Evolutionary conservation across 805 yeast species (phyloP).

Genomic region (Torulaspora maleeae): DNA sequence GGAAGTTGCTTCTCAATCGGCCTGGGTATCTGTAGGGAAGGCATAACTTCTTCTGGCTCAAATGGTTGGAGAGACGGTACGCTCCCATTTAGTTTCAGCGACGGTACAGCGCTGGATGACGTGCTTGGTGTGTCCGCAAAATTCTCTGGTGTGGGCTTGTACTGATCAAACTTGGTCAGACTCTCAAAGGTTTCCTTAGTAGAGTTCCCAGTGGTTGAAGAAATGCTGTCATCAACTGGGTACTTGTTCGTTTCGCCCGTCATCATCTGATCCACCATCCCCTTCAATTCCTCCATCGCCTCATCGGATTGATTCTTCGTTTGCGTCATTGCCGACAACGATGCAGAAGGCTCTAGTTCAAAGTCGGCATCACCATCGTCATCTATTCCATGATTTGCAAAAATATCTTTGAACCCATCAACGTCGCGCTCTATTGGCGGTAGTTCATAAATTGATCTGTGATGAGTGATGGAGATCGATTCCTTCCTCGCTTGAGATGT

Average conservation of each 20-base stretch:
- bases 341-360: neutral
- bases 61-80: conserved; percentile 2
- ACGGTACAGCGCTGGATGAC: conserved; percentile 9
- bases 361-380: conserved; percentile 1
- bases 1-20: conserved; percentile 1
- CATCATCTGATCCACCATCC: conserved; percentile 37
- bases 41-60: neutral
- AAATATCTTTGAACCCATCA: conserved; percentile 13
- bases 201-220: conserved; percentile 7
- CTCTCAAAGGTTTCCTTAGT: conserved; percentile 26
- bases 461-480: conserved; percentile 1
- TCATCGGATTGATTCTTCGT: conserved; percentile 11
- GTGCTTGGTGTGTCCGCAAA: conserved; percentile 38
- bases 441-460: conserved; percentile 16
- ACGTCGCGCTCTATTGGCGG: conserved; percentile 26
- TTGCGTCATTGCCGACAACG: neutral
- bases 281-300: conserved; percentile 33
- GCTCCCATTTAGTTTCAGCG: conserved; percentile 1
- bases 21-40: neutral
- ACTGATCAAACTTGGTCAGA: conserved; percentile 29
- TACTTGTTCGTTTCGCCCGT: conserved; percentile 9
- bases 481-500: neutral
- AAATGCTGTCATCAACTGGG: conserved; percentile 1
- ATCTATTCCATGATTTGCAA: conserved; percentile 20
- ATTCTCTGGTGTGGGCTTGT: conserved; percentile 27